A percentile compares a stretch with the other conserved stretches of the same genome.
phyloP scores from a whole-genome alignment of 2,329 filamentous ascomycete species.

The Aspergillus brasiliensis region DNA sequence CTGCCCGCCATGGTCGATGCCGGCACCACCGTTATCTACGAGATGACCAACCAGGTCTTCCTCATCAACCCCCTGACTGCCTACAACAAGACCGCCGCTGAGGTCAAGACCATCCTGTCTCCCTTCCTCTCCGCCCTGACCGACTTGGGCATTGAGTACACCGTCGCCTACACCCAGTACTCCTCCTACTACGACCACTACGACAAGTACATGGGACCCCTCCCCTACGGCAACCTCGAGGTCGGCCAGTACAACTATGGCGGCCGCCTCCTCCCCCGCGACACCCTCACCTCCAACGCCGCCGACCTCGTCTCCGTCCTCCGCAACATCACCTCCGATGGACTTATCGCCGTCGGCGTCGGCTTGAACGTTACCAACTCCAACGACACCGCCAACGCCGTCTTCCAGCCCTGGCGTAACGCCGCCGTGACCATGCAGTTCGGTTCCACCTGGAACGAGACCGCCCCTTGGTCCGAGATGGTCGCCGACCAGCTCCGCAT shows the following conservation, averaged over 20 bases:
- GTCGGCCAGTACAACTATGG: slow-evolving; percentile 33
- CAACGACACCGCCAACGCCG: slow-evolving; percentile 41
- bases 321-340: slow-evolving; percentile 37
- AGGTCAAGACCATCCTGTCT: slow-evolving; percentile 50
- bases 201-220: slow-evolving; percentile 33
- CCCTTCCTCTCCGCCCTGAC: slow-evolving; percentile 49
- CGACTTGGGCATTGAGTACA: slow-evolving; percentile 37
- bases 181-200: slow-evolving; percentile 40
- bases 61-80: slow-evolving; percentile 51
- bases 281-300: slow-evolving; percentile 33
- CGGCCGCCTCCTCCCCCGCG: slow-evolving; percentile 39
- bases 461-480: slow-evolving; percentile 41
- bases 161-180: slow-evolving; percentile 30
- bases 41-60: slow-evolving; percentile 54
- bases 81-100: slow-evolving; percentile 48
- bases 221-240: slow-evolving; percentile 31
- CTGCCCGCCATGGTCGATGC: slow-evolving; percentile 55
- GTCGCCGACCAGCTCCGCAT: slow-evolving; percentile 40
- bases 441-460: slow-evolving; percentile 41
- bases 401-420: slow-evolving; percentile 44
- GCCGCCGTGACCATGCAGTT: slow-evolving; percentile 41
- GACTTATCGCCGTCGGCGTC: slow-evolving; percentile 41
- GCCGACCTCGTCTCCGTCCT: slow-evolving; percentile 32
- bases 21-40: slow-evolving; percentile 54
- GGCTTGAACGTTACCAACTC: slow-evolving; percentile 42